Evolutionary conservation across 305 asterid species (phyloP).

Genomic region (Euphrasia arctica): DNA sequence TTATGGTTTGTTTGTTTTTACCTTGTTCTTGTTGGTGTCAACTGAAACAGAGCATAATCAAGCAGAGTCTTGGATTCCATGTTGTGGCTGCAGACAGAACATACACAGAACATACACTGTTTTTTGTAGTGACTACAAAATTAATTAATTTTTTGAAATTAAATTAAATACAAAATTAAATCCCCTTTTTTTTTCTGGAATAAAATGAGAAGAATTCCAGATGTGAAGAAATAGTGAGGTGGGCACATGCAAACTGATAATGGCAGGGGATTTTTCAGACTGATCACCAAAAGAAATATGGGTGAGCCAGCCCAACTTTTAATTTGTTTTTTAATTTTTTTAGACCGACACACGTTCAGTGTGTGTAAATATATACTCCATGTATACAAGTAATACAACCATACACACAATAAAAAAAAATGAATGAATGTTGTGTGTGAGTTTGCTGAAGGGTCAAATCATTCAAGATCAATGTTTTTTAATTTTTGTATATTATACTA

Average conservation of each 20-base stretch:
- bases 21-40: slow-evolving; percentile 93
- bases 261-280: slow-evolving; percentile 1
- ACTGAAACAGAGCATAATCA: slow-evolving; percentile 74
- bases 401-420: not conserved
- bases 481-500: too few relatives aligned
- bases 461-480: not conserved
- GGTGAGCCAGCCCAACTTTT: slow-evolving; percentile 43
- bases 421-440: slow-evolving; percentile 4
- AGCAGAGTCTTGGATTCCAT: slow-evolving; percentile 66
- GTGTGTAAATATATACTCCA: too few relatives aligned
- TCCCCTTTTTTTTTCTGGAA: slow-evolving; percentile 20
- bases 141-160: not conserved
- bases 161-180: too few relatives aligned
- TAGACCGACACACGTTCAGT: not conserved
- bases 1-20: slow-evolving; percentile 14
- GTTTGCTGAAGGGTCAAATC: not conserved
- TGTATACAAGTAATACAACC: too few relatives aligned
- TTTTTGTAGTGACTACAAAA: not conserved
- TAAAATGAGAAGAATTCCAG: slow-evolving; percentile 24
- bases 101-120: not conserved
- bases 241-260: slow-evolving; percentile 38
- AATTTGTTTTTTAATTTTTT: not conserved
- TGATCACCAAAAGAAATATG: slow-evolving; percentile 13
- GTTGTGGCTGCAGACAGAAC: not conserved
- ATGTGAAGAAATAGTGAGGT: slow-evolving; percentile 25